Base-by-base conservation (phyloP, 129 eudicot genomes). In the Chrysanthemum makinoi region DNA sequence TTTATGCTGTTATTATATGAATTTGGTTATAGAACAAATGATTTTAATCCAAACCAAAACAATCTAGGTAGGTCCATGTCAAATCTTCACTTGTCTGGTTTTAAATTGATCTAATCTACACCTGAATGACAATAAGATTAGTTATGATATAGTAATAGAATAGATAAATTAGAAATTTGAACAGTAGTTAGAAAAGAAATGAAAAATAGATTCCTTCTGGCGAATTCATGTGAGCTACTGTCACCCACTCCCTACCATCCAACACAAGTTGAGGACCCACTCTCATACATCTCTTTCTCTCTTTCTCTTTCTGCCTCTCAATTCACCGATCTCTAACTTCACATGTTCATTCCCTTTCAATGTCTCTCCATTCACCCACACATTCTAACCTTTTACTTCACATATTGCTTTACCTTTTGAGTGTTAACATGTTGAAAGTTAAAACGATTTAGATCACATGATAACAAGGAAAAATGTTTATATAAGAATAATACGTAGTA, bases 181-280 rank as follows among this genome's bases (percentile, higher is more conserved):
- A 60, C 59, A 72, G 68, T 60, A 20, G 68, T 59, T 72, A 18
- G 66, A 68, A 39, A 39, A 39, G 47, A 26, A 65, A 65, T 14
- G 16, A 50, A 77, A 50, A 59, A 73, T 67, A 54, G 75, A 73
- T 68, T 73, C 83, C 66, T 61, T 77, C 74, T 75, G 74, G 78
- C 79, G 56, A 68, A 48, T 68, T 82, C 86, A 77, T 82, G 82
- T 82, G 86, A 82, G 80, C 70, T 66, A 39, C 88, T 77, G 83
- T 66, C 88, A 84, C 80, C 88, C 85, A 80, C 85, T 78, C 79
- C 83, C 80, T 77, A 79, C 70, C 73, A 77, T 63, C 83, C 83
- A 80, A 77, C 85, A 77, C 73, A 59, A 51, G n/a, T 54, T 30
- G 8, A 20, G 74, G 66, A 75, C 71, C 81, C 77, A 75, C 52